Base-by-base conservation (phyloP, 139 green algal genomes). In the Volvox reticuliferus region DNA sequence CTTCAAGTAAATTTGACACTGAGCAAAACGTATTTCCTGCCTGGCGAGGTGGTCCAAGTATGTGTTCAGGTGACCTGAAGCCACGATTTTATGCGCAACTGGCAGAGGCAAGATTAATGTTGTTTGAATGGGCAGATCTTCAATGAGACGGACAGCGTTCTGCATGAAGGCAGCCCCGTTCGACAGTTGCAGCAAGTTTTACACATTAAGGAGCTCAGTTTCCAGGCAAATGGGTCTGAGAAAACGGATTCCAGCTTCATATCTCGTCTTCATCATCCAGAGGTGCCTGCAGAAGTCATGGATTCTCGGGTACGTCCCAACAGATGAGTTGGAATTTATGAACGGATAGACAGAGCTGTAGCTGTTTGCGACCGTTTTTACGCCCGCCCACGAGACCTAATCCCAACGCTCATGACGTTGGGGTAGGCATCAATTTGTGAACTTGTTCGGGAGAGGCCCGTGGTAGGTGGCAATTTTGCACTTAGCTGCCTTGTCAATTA, bases 161-260 rank as follows among this genome's bases (percentile, higher is more conserved):
- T 22, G 20, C 19, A 35, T 9, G 73, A 55, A 19, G 30, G 21
- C 28, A 13, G 28, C 28, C 50, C 1, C 0, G 50, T 16, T 6
- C 19, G 13, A 21, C 24, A 30, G 62, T 0, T 32, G 1, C 50
- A 32, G 9, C 71, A 84, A 37, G 73, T 90, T 1, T 37, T 89
- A 3, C 89, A 88, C 6, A 84, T 92, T 1, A 88, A 79, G 71
- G 89, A 92, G 82, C 55, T 92, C 0, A 88, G 83, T 33, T 92
- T 92, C 28, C 73, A 80, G 24, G 83, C 89, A 1, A 77, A 35
- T 32, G 89, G 89, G 0, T 71, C 62, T 2, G 89, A 92, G 35
- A 73, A 81, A 19, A 92, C 89, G 20, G 89, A 92, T 63, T 44
- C 89, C 0, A 89, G 35, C 37, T 89, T 79, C 17, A 80, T 92